Base-by-base conservation (phyloP, 768 basidiomycete species). In the Lactarius sanguifluus region DNA sequence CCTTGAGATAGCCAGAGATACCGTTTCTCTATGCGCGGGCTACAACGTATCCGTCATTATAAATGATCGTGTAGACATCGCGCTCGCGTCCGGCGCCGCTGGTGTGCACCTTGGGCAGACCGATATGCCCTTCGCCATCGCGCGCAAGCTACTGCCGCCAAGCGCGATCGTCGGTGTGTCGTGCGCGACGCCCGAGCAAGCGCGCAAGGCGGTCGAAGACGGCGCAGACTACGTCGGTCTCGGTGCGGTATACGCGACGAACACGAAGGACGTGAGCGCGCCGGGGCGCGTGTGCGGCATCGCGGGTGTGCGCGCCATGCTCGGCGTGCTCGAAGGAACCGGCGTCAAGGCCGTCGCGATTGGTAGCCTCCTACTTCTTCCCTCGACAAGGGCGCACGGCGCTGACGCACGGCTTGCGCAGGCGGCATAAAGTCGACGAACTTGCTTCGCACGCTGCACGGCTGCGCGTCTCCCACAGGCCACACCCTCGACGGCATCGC, bases 61-160 rank as follows among this genome's bases (percentile, higher is more conserved):
- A 77, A 93, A 94, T 73, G 91, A 92, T 75, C 85, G 94, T 13
- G 80, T 96, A 64, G 96, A 97, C 72, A 86, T 98, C 28, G 92
- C 91, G 10, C 81, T 95, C 25, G 91, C 92, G 8, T 78, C 92
- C 25, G 79, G 84, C 54, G 88, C 89, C 3, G 83, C 84, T 55
- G 94, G 95, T 18, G 87, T 96, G 13, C 96, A 98, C 74, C 79
- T 97, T 54, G 96, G 96, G 7, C 96, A 97, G 77, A 83, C 85
- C 0, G 95, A 96, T 74, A 91, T 93, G 84, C 85, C 90, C 2
- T 80, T 91, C 13, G 73, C 80, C 50, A 73, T 85, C 52, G 94
- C 88, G 3, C 85, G 89, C 30, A 74, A 74, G 15, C 79, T 97
- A 2, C 81, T 98, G 3, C 92, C 92, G 0, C 73, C 80, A 1